These are phyloP conservation scores for Cadophora gregata DNA, from an alignment of 2,329 filamentous ascomycete species.

Conservation along the genomic window DNA sequence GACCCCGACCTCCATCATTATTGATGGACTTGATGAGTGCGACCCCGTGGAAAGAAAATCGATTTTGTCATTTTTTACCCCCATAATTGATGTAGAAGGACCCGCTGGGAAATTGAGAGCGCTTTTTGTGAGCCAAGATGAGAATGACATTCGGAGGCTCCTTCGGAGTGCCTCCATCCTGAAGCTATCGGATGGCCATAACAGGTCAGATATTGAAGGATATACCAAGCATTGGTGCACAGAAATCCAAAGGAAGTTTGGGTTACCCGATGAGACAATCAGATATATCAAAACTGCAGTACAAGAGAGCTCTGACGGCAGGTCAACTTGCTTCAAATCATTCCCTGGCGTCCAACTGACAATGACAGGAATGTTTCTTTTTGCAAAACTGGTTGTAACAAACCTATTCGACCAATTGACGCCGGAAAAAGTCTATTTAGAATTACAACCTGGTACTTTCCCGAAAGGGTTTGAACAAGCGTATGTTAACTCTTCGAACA, in stretches of 20 bases:
- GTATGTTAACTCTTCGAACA: too few relatives aligned
- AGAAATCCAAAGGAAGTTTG: slow-evolving; percentile 40
- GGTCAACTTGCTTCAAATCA: neutral
- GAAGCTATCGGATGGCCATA: slow-evolving; percentile 39
- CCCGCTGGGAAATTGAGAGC: slow-evolving; percentile 36
- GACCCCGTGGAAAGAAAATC: slow-evolving; percentile 42
- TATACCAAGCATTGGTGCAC: slow-evolving; percentile 37
- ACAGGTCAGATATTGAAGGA: slow-evolving; percentile 42
- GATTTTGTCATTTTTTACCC: slow-evolving; percentile 43
- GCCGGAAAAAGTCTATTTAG: slow-evolving; percentile 22
- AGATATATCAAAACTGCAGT: slow-evolving; percentile 34
- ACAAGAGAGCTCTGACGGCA: slow-evolving; percentile 24
- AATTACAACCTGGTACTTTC: slow-evolving; percentile 24
- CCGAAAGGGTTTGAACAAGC: slow-evolving; percentile 31
- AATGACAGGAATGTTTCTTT: slow-evolving; percentile 44
- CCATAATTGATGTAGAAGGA: slow-evolving; percentile 23
- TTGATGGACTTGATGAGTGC: slow-evolving; percentile 54
- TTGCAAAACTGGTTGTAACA: slow-evolving; percentile 41
- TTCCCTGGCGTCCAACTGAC: too few relatives aligned
- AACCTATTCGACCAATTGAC: slow-evolving; percentile 35
- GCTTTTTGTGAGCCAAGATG: slow-evolving; percentile 48
- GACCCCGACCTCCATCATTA: slow-evolving; percentile 44
- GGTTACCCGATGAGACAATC: slow-evolving; percentile 23
- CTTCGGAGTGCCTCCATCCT: slow-evolving; percentile 38
- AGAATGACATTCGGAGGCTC: slow-evolving; percentile 42